phyloP scores from a whole-genome alignment of 306 rosid species.

The Trifolium subterraneum region DNA sequence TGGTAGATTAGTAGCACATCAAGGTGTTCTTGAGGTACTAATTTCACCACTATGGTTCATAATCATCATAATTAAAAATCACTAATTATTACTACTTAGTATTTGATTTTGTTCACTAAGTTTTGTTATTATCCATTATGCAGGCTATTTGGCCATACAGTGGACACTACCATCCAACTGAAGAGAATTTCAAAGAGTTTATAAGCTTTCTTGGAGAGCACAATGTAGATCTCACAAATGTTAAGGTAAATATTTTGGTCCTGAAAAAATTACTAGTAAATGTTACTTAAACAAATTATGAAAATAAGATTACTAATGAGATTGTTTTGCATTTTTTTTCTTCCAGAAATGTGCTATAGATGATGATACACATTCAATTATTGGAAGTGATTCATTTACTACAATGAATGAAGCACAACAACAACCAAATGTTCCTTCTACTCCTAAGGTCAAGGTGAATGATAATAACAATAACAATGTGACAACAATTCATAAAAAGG shows the following conservation, averaged over 20 bases:
- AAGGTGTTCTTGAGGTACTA: slow-evolving; percentile 74
- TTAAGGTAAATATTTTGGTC: slow-evolving; percentile 59
- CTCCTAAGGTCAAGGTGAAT: slow-evolving; percentile 31
- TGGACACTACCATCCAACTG: slow-evolving; percentile 95
- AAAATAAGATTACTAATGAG: not conserved
- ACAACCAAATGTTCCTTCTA: slow-evolving; percentile 33
- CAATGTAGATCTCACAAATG: slow-evolving; percentile 78
- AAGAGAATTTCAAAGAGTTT: slow-evolving; percentile 85
- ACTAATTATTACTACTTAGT: not conserved
- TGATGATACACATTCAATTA: slow-evolving; percentile 64
- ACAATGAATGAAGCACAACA: slow-evolving; percentile 39
- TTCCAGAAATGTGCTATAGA: slow-evolving; percentile 78
- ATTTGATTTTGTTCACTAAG: slow-evolving; percentile 11
- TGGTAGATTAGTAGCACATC: slow-evolving; percentile 79
- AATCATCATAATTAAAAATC: not conserved
- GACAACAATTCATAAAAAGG: slow-evolving; percentile 38
- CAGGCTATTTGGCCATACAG: slow-evolving; percentile 98
- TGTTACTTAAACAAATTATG: not conserved
- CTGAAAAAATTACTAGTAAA: not conserved
- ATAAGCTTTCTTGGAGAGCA: slow-evolving; percentile 78
- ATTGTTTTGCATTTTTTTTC: not conserved
- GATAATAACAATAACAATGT: slow-evolving; percentile 39
- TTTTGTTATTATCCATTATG: slow-evolving; percentile 21
- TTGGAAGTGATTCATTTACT: slow-evolving; percentile 44
- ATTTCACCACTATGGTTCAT: not conserved